These are phyloP conservation scores for Aspergillus floridensis DNA, from an alignment of 2,329 filamentous ascomycete species.

Conservation along the genomic window DNA sequence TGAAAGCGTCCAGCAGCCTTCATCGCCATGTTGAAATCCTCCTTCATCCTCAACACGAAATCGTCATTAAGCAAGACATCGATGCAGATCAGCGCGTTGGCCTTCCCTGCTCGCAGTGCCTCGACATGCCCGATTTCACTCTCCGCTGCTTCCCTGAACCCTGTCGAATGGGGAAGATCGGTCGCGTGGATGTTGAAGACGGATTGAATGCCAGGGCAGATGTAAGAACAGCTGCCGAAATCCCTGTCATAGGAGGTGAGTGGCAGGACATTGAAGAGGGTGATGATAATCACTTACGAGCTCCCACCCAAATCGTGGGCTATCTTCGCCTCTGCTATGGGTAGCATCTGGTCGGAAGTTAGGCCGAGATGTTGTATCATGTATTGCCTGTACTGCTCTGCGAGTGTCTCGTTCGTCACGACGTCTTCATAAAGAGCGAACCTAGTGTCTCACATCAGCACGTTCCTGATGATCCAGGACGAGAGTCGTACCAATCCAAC, in stretches of 20 bases:
- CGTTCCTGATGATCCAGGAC: neutral
- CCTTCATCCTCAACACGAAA: neutral
- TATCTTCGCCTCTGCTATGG: neutral
- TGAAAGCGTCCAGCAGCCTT: neutral
- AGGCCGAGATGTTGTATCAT: neutral
- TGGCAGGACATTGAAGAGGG: too few species aligned
- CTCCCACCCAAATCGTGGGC: neutral
- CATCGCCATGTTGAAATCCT: neutral
- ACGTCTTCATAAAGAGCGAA: slow-evolving; percentile 2
- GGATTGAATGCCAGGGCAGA: neutral
- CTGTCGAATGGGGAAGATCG: neutral
- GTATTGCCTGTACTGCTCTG: neutral
- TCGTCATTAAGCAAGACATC: neutral
- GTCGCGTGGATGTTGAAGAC: neutral
- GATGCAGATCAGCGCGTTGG: neutral
- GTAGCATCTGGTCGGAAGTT: neutral
- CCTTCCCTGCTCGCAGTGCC: slow-evolving; percentile 1
- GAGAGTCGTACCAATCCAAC: slow-evolving; percentile 4
- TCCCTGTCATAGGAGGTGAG: neutral
- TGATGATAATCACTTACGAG: neutral
- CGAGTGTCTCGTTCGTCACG: neutral
- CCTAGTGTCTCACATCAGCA: neutral
- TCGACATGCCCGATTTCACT: neutral
- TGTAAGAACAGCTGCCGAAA: slow-evolving; percentile 2
- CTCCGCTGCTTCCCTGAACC: neutral